These are phyloP conservation scores for Macroventuria anomochaeta DNA, from an alignment of 2,329 filamentous ascomycete genomes.

Conservation along the genomic window DNA sequence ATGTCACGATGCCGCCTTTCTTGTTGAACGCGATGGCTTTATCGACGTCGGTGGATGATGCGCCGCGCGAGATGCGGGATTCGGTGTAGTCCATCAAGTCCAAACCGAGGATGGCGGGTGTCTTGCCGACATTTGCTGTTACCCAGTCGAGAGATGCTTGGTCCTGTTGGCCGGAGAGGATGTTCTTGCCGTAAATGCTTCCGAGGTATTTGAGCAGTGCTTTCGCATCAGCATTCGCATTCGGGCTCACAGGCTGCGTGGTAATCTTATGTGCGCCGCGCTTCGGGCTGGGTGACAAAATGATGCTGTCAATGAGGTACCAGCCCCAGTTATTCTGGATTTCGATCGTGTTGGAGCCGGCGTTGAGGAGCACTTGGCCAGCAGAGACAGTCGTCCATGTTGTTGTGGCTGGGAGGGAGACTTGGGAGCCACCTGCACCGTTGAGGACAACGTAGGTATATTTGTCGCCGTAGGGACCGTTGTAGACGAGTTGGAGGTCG, in stretches of 20 bases:
- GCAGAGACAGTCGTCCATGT: slow-evolving; percentile 51
- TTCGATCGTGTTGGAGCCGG: slow-evolving; percentile 55
- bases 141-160: slow-evolving; percentile 54
- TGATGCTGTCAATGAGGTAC: slow-evolving; percentile 56
- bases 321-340: slow-evolving; percentile 59
- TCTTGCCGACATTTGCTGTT: slow-evolving; percentile 54
- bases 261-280: slow-evolving; percentile 52
- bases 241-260: slow-evolving; percentile 48
- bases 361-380: slow-evolving; percentile 55
- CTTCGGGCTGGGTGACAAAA: slow-evolving; percentile 44
- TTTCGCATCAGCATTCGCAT: slow-evolving; percentile 48
- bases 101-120: slow-evolving; percentile 55
- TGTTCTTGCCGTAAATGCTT: slow-evolving; percentile 56
- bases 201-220: slow-evolving; percentile 53
- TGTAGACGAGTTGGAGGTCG: slow-evolving; percentile 55
- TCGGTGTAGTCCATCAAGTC: slow-evolving; percentile 61
- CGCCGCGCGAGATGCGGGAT: slow-evolving; percentile 53
- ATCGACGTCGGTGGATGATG: slow-evolving; percentile 53
- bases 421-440: slow-evolving; percentile 51
- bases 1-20: slow-evolving; percentile 56
- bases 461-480: slow-evolving; percentile 57
- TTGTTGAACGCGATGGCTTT: slow-evolving; percentile 55
- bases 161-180: slow-evolving; percentile 59
- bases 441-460: slow-evolving; percentile 55
- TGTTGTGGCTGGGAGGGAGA: slow-evolving; percentile 50